A percentile compares a stretch with the other conserved stretches of the same genome.
phyloP scores from a whole-genome alignment of 352 stramenopile genomes.

The Globisporangium perplexum region DNA sequence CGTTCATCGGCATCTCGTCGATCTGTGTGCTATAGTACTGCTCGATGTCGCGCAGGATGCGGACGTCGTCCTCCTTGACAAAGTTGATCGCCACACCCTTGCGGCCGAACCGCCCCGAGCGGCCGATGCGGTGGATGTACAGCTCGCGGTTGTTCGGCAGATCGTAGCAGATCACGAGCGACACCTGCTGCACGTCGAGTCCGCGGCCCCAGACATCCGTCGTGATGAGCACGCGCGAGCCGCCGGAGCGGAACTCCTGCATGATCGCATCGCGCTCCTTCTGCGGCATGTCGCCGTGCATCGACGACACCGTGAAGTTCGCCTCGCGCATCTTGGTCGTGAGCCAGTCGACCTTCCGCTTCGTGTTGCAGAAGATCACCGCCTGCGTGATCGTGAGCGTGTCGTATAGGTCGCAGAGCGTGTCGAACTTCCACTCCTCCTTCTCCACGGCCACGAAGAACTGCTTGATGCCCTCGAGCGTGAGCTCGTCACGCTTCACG shows the following conservation, averaged over 20 bases:
- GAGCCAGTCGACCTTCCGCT: slow-evolving; percentile 99
- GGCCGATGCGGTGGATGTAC: slow-evolving; percentile 99
- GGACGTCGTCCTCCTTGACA: slow-evolving; percentile 97
- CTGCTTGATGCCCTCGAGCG: slow-evolving; percentile 99
- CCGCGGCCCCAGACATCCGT: slow-evolving; percentile 98
- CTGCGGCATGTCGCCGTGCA: slow-evolving; percentile 99
- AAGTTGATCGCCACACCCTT: slow-evolving; percentile 99
- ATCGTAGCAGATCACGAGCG: slow-evolving; percentile 99
- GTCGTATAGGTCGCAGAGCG: slow-evolving; percentile 99
- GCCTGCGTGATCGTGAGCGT: slow-evolving; percentile 99
- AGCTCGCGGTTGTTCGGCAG: slow-evolving; percentile 99
- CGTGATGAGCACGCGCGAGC: slow-evolving; percentile 98
- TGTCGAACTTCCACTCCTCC: slow-evolving; percentile 99
- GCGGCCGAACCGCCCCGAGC: slow-evolving; percentile 98
- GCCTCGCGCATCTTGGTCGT: slow-evolving; percentile 98
- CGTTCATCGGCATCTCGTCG: slow-evolving; percentile 99
- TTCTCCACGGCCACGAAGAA: slow-evolving; percentile 99
- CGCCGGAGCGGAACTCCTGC: slow-evolving; percentile 99
- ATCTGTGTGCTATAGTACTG: slow-evolving; percentile 99
- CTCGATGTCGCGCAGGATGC: slow-evolving; percentile 99
- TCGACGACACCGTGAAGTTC: slow-evolving; percentile 99
- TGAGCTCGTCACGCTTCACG: slow-evolving; percentile 99
- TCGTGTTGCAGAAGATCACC: slow-evolving; percentile 99
- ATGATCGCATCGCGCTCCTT: slow-evolving; percentile 99
- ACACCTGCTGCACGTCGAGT: slow-evolving; percentile 99